Evolutionary conservation across 371 early-diverging fungal genomes (phyloP).

Genomic region (Mucor circinelloides): DNA sequence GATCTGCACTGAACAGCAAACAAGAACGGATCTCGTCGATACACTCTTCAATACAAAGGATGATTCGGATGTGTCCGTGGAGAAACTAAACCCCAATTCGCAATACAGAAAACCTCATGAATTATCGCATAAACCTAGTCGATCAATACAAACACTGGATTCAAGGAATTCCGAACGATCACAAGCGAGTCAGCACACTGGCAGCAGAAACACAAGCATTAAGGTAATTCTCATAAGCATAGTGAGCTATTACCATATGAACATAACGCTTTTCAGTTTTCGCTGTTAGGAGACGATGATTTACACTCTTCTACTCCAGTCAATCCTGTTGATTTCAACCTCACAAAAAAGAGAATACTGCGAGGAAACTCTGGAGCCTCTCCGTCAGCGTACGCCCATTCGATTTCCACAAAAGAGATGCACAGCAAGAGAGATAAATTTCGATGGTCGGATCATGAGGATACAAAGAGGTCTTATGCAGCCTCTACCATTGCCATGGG

Average conservation of each 20-base stretch:
- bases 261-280: not conserved
- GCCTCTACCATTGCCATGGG: conserved; percentile 9
- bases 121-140: conserved; percentile 10
- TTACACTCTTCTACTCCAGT: conserved; percentile 25
- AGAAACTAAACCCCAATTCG: not conserved
- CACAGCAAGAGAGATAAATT: conserved; percentile 5
- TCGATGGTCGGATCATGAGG: conserved; percentile 25
- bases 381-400: not conserved
- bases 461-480: conserved; percentile 16
- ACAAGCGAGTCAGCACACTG: conserved; percentile 4
- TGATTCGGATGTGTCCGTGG: conserved; percentile 16
- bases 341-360: conserved; percentile 17
- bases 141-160: conserved; percentile 24
- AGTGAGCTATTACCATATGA: too few relatives aligned
- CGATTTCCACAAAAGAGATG: conserved; percentile 2
- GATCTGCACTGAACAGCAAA: conserved; percentile 31
- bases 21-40: conserved; percentile 36
- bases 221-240: conserved; percentile 4
- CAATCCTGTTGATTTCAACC: conserved; percentile 50
- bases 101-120: conserved; percentile 9
- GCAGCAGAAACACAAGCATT: conserved; percentile 11
- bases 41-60: conserved; percentile 35
- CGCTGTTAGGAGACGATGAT: conserved; percentile 10
- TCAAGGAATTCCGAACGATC: conserved; percentile 16
- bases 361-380: not conserved